Percentiles rank a stretch among this genome's conserved stretches.
These are phyloP conservation scores for Amaranthus hypochondriacus DNA, from an alignment of 148 eudicot genomes.

Conservation along the genomic window DNA sequence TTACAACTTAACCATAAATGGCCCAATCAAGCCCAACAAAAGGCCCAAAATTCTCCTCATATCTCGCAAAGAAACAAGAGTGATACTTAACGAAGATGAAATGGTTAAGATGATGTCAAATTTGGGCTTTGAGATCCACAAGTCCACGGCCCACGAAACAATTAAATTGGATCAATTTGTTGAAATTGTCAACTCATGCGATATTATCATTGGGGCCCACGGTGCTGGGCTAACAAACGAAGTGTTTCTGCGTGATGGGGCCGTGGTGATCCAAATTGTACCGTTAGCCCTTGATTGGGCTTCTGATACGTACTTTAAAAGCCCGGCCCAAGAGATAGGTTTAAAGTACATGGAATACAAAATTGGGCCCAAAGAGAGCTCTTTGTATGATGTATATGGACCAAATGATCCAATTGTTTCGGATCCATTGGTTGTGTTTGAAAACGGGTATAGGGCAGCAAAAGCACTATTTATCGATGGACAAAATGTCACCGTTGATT, in stretches of 20 bases:
- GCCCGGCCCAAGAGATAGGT: slow-evolving; percentile 42
- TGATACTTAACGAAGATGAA: slow-evolving; percentile 36
- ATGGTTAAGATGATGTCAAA: slow-evolving; percentile 37
- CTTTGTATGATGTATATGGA: slow-evolving; percentile 28
- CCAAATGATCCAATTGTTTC: slow-evolving; percentile 23
- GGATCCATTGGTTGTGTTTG: slow-evolving; percentile 20
- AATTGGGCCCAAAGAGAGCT: slow-evolving; percentile 45
- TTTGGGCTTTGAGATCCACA: slow-evolving; percentile 38
- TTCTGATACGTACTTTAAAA: slow-evolving; percentile 31
- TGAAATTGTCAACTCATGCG: slow-evolving; percentile 35
- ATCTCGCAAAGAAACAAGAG: slow-evolving; percentile 43
- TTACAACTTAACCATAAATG: slow-evolving; percentile 18
- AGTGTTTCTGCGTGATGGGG: slow-evolving; percentile 47
- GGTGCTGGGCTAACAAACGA: slow-evolving; percentile 58
- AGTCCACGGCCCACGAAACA: slow-evolving; percentile 18
- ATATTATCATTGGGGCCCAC: slow-evolving; percentile 50
- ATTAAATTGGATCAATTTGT: slow-evolving; percentile 32
- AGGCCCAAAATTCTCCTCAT: slow-evolving; percentile 34
- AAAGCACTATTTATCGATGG: slow-evolving; percentile 18
- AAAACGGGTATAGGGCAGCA: slow-evolving; percentile 16
- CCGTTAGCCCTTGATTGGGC: slow-evolving; percentile 46
- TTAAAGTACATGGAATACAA: slow-evolving; percentile 47
- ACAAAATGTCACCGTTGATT: slow-evolving; percentile 24
- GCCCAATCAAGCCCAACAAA: slow-evolving; percentile 5
- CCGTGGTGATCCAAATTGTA: slow-evolving; percentile 51